These are phyloP conservation scores for Polygonum maritimum DNA, from an alignment of 148 eudicot genomes.

Conservation along the genomic window DNA sequence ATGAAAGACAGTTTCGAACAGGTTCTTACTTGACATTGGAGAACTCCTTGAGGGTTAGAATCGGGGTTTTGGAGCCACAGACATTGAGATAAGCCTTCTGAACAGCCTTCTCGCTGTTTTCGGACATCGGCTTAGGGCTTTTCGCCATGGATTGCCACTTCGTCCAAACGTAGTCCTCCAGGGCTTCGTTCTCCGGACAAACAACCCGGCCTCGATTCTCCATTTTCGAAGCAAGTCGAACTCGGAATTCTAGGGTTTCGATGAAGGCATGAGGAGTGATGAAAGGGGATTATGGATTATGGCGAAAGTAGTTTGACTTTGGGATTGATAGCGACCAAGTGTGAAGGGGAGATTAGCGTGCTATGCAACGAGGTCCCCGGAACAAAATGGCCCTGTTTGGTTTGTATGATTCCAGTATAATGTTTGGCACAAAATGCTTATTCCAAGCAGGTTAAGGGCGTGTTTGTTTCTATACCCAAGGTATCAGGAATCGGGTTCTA, in stretches of 20 bases:
- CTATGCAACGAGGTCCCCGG: neutral
- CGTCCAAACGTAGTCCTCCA: constrained; percentile 46
- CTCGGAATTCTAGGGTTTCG: neutral
- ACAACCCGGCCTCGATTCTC: constrained; percentile 12
- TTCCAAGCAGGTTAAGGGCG: too few species aligned
- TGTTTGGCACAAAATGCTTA: too few species aligned
- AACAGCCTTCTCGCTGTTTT: constrained; percentile 34
- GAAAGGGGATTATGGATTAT: neutral
- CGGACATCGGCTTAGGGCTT: constrained; percentile 33
- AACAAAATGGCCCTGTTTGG: too few species aligned
- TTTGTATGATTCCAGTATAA: too few species aligned
- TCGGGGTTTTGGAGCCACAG: constrained; percentile 38
- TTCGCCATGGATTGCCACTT: constrained; percentile 47
- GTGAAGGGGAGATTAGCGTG: neutral
- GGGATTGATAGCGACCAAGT: neutral
- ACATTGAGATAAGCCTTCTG: constrained; percentile 45
- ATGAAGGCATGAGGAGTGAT: neutral
- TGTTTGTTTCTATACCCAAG: too few species aligned
- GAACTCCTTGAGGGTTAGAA: constrained; percentile 54
- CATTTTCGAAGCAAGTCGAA: neutral
- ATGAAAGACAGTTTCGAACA: neutral
- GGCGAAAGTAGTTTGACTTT: neutral
- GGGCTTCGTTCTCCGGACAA: constrained; percentile 49
- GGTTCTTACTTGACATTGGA: constrained; percentile 48
- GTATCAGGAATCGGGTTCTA: too few species aligned